Evolutionary conservation across 192 early-diverging fungal species (phyloP), one percentile per base, ranked within the genome.

Genomic region (Coemansia pectinata): DNA sequence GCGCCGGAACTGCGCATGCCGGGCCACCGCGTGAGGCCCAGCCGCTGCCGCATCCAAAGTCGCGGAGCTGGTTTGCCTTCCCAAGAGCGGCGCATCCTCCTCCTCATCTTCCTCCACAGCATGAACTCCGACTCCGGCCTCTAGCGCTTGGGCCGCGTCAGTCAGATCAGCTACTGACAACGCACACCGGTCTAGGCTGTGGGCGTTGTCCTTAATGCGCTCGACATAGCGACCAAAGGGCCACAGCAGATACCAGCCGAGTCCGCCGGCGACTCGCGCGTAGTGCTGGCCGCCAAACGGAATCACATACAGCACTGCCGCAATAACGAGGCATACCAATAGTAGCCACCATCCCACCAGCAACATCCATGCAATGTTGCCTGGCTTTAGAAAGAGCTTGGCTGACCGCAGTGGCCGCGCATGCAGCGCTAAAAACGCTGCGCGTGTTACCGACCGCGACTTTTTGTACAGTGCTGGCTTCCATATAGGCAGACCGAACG

Each of bases 401-500:
- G 73, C 71, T 7, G 79, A 74, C 14, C 88, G 82, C 31, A 87
- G 85, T 19, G 91, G 87, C 63, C 85, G 72, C 38, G 91, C 85
- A 74, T 97, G 97, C 39, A 98, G 83, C 19, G 90, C 94, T 23
- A 87, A 78, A 69, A 96, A 90, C 36, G 91, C 94, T 4, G 88
- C 87, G 4, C 88, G 87, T 39, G 91, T 90, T 39, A 96, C 92
- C 15, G 92, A 91, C 14, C 97, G 91, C 10, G 89, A 87, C 74
- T 98, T 98, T 62, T 94, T 93, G 86, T 97, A 98, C n/a, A 98
- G 86, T 11, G 95, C 95, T 25, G 95, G 94, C 78, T 98, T 98
- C 97, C 97, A 98, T 25, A 98, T 85, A 36, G 91, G 92, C 50
- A 98, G 74, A 36, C 97, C 97, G 72, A 98, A 98, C 19, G 95